These are phyloP conservation scores for Fagopyrum esculentum DNA, from an alignment of 148 eudicot genomes.

Conservation along the genomic window DNA sequence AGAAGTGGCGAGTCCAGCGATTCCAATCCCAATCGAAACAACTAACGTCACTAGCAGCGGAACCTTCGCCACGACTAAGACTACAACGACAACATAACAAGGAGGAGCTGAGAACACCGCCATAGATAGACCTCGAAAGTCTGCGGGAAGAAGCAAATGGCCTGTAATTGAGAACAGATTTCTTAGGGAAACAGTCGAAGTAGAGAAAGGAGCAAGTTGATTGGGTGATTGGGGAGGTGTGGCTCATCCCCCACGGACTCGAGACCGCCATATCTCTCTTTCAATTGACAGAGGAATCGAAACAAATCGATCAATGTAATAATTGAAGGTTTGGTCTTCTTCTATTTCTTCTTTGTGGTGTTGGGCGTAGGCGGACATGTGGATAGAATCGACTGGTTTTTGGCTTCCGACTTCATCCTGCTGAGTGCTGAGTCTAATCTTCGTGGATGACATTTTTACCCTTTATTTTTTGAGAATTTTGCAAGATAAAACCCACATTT, in stretches of 20 bases:
- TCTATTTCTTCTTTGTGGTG: not conserved
- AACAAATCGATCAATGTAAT: not conserved
- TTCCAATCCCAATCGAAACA: conserved; percentile 61
- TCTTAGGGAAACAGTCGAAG: conserved; percentile 1
- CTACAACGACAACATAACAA: conserved; percentile 30
- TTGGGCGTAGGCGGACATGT: not conserved
- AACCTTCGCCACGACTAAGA: not conserved
- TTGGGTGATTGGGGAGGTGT: conserved; percentile 25
- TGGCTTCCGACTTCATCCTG: not conserved
- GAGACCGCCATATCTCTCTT: conserved; percentile 34
- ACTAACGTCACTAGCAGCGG: conserved; percentile 7
- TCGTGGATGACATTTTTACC: not conserved
- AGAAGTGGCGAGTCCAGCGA: conserved; percentile 53
- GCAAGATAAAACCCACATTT: too few relatives aligned
- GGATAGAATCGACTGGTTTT: not conserved
- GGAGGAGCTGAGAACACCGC: conserved; percentile 12
- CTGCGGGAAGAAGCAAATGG: not conserved
- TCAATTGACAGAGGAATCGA: conserved; percentile 5
- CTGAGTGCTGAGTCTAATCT: not conserved
- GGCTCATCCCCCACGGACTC: conserved; percentile 32
- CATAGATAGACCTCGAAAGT: not conserved
- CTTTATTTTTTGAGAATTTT: too few relatives aligned
- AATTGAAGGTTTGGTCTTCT: not conserved
- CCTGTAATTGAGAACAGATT: conserved; percentile 1
- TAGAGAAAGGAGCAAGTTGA: conserved; percentile 19